Evolutionary conservation across 176 grass and related monocot genomes (phyloP).

Genomic region (Bonia amplexicaulis): DNA sequence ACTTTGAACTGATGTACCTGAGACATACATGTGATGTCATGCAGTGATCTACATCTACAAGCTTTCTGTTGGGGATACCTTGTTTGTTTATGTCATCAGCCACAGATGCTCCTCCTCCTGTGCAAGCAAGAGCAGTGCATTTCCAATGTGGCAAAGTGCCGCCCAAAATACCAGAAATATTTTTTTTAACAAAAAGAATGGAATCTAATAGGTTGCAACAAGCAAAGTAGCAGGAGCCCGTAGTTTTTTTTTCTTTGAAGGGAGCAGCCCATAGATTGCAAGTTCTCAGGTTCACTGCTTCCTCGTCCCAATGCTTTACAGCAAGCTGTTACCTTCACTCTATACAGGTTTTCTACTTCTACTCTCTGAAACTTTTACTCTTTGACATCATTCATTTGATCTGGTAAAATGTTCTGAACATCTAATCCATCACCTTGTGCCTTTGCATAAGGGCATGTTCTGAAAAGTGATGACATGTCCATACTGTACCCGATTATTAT

Average conservation of each 20-base stretch:
- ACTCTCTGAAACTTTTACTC: background rate
- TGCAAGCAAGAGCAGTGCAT: constrained; percentile 25
- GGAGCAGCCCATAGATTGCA: background rate
- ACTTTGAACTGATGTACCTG: background rate
- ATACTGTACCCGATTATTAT: background rate
- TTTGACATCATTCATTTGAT: background rate
- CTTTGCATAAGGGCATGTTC: background rate
- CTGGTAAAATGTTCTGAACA: background rate
- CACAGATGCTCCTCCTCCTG: constrained; percentile 12
- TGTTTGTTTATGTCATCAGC: constrained; percentile 8
- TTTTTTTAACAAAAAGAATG: background rate
- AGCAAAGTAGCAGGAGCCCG: background rate
- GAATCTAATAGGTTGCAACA: constrained; percentile 5
- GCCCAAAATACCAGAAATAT: background rate
- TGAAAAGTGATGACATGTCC: background rate
- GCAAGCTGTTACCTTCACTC: background rate
- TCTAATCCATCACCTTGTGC: background rate
- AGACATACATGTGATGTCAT: constrained; percentile 15
- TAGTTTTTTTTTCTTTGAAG: background rate
- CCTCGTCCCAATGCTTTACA: background rate
- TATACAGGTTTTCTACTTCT: background rate
- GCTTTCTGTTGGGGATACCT: constrained; percentile 1
- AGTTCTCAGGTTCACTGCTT: background rate
- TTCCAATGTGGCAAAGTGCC: constrained; percentile 13
- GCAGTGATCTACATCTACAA: background rate